A percentile compares a stretch with the other conserved stretches of the same genome.
Evolutionary conservation across 1,284 basidiomycete genomes (phyloP).

Genomic region (Apiotrichum veenhuisii): DNA sequence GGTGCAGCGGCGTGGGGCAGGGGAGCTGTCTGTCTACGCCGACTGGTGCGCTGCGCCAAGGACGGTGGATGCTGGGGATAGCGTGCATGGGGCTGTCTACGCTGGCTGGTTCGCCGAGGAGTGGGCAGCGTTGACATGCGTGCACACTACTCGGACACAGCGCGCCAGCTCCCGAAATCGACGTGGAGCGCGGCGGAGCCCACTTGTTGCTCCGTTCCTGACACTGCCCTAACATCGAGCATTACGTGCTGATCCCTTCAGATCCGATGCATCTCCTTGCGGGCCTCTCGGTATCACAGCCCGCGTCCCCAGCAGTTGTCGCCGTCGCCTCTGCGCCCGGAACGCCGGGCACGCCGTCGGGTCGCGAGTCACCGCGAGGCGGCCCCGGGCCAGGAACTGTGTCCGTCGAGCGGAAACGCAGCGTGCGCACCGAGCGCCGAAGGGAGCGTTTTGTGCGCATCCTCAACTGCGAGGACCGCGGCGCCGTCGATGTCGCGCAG

Average conservation of each 20-base stretch:
- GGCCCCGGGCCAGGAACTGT: slow-evolving; percentile 7
- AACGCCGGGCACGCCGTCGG: background rate
- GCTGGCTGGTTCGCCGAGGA: no score
- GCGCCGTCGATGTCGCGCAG: slow-evolving; percentile 51
- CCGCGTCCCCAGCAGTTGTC: slow-evolving; percentile 2
- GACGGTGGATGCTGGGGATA: no score
- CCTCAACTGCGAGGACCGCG: slow-evolving; percentile 20
- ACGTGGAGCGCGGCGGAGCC: no score
- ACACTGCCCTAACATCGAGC: background rate
- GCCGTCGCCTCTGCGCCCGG: background rate
- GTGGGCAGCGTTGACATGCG: no score
- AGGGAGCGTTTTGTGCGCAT: slow-evolving; percentile 45
- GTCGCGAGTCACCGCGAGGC: background rate
- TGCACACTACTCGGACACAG: no score
- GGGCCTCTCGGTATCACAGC: slow-evolving; percentile 23
- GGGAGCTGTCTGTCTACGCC: no score
- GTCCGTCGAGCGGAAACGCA: slow-evolving; percentile 61
- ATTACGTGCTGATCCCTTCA: slow-evolving; percentile 32
- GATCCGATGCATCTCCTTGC: slow-evolving; percentile 56
- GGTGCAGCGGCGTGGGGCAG: background rate
- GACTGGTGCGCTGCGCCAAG: no score
- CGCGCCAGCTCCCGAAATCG: no score
- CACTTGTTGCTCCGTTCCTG: background rate
- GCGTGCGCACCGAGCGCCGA: slow-evolving; percentile 50
- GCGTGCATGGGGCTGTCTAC: no score